Evolutionary conservation across 139 green algal genomes (phyloP), one percentile per base, ranked within the genome.

Genomic region (Volvox africanus): DNA sequence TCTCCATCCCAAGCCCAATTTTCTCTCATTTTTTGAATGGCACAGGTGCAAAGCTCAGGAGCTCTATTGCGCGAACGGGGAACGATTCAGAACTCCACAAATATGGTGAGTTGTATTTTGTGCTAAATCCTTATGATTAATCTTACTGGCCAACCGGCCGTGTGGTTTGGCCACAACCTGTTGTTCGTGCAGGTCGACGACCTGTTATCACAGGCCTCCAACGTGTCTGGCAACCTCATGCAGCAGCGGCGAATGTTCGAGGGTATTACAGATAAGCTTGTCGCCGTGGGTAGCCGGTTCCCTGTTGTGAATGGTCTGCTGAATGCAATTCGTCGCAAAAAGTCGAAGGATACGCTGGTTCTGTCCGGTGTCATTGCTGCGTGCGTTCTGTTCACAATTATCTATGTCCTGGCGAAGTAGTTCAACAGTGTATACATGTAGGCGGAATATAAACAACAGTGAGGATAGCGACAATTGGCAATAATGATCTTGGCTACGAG

Each of bases 291-390:
- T 14, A 83, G 92, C 26, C 94, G 93, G 35, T 99, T 98, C 87
- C 98, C 98, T 0, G 96, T 97, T 14, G 94, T 99, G 35, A 98
- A 97, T 87, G 95, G 96, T 0, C 89, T 99, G 37, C 89, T 99
- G 21, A 97, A 96, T 61, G 96, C 96, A 22, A 98, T 99, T 36
- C 93, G 96, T 11, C 94, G 97, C 18, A 97, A 95, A 61, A 98
- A 98, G 92, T 96, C 94, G 80, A 97, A 96, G 92, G 98, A 99
- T 84, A 99, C 96, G 21, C 93, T 99, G 30, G 97, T 99, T 30
- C 85, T 99, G 62, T 91, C 96, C 1, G 94, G 81, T 0, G 97
- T 99, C 14, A 96, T 99, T 37, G 96, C 96, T 0, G 91, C 89
- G 0, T 99, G 98, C 91, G 93, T 96, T 0, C 84, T 99, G 0